Conservation (phyloP, 306 rosid species). For the Senna siamea region DNA sequence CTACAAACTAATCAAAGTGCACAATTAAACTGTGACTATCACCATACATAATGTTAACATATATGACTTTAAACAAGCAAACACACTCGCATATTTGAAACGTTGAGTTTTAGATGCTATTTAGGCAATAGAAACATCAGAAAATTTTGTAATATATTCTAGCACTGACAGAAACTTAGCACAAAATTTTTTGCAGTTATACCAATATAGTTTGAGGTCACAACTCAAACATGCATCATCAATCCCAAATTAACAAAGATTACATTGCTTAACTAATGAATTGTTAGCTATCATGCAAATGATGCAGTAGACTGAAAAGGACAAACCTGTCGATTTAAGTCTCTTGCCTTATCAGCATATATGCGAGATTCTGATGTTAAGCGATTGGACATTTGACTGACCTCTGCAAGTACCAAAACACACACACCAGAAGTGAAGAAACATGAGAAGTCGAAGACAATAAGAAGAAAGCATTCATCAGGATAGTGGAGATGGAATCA, state of each 20-base stretch:
- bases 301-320: constrained; percentile 37
- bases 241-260: not conserved
- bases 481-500: constrained; percentile 3
- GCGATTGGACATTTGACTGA: constrained; percentile 95
- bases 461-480: constrained; percentile 17
- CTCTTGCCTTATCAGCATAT: constrained; percentile 94
- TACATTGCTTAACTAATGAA: not conserved
- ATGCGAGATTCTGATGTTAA: constrained; percentile 92
- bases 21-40: not conserved
- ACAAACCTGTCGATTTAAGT: constrained; percentile 90
- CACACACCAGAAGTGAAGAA: constrained; percentile 4
- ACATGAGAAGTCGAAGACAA: constrained; percentile 4
- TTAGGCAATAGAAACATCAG: not conserved
- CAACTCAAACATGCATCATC: not conserved
- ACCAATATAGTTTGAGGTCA: not conserved
- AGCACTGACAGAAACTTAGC: not conserved
- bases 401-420: constrained; percentile 72
- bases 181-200: not conserved
- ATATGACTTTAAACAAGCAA: too few species aligned
- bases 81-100: too few species aligned
- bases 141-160: not conserved
- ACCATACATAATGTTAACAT: too few species aligned
- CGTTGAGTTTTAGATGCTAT: too few species aligned
- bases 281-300: not conserved
- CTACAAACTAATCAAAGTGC: not conserved